Base-by-base conservation (phyloP, 768 basidiomycete genomes). In the Suillus subalutaceus region DNA sequence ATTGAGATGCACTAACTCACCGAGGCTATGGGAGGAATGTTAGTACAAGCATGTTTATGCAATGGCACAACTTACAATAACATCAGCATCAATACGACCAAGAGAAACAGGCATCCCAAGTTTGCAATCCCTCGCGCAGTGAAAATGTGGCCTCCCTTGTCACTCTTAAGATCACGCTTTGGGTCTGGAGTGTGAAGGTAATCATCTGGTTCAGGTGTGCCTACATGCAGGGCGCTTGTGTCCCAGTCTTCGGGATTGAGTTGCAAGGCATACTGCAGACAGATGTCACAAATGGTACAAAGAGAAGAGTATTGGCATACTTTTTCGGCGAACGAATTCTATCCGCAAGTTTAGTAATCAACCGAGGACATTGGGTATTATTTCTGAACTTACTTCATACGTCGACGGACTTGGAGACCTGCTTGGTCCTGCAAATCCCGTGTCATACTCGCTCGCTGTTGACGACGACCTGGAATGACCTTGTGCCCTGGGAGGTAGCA, bases 81-180 rank as follows among this genome's bases (percentile, higher is more conserved):
- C 68, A 78, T 79, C n/a, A 88, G 32, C 53, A 80, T 78, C 4
- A 79, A 82, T 1, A 77, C 63, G 5, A 75, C 80, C n/a, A 93
- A 82, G 57, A 91, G 64, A 63, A 85, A 74, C 16, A 93, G 79
- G 72, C 89, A 92, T 0, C 90, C 86, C 4, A 90, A 80, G 71
- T 93, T 93, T 3, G 81, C 81, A 53, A 91, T 69, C 10, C 91
- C 92, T 66, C 91, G 81, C 12, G 73, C 59, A 20, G 90, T 90
- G 65, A 86, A 86, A 61, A 92, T 81, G 58, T 81, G 79, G 2
- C 89, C 89, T 10, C 86, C 84, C 46, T 72, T 74, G 72, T 90
- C 87, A n/a, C 80, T 82, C 70, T 81, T 82, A 55, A 80, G 72
- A 68, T 89, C 86, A 23, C 85, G 80, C 40, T 72, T 79, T 4